These are phyloP conservation scores for Ganoderma boninense DNA, from an alignment of 1,284 basidiomycete species.

Conservation along the genomic window DNA sequence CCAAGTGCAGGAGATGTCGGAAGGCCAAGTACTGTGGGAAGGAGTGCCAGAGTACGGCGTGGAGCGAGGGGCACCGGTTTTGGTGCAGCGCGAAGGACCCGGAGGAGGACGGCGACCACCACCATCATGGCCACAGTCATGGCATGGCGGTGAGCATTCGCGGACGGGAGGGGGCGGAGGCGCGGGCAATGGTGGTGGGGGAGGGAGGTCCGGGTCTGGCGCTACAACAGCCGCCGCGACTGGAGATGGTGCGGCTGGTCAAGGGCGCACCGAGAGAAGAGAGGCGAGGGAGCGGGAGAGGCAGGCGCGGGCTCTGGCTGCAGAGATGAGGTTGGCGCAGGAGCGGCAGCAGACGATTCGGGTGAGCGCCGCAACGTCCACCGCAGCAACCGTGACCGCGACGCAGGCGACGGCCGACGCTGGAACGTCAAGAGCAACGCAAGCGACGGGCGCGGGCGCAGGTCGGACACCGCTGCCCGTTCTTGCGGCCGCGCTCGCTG, in stretches of 20 bases:
- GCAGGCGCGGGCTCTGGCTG: conserved; percentile 29
- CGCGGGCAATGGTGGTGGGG: conserved; percentile 1
- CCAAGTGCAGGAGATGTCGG: conserved; percentile 94
- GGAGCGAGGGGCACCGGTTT: conserved; percentile 96
- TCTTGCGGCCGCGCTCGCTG: conserved; percentile 17
- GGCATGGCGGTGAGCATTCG: conserved; percentile 14
- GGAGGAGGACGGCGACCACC: conserved; percentile 61
- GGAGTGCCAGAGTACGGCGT: conserved; percentile 96
- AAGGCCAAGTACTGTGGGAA: conserved; percentile 99
- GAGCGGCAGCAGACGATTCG: conserved; percentile 13
- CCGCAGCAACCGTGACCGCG: background rate
- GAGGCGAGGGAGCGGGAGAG: conserved; percentile 39
- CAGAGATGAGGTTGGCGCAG: conserved; percentile 22
- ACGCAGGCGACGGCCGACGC: background rate
- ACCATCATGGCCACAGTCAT: conserved; percentile 29
- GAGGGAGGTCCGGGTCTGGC: conserved; percentile 2
- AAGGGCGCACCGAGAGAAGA: conserved; percentile 36
- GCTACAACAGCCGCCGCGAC: background rate
- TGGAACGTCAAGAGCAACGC: background rate
- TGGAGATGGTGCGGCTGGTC: conserved; percentile 16
- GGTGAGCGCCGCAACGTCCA: background rate
- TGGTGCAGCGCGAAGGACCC: conserved; percentile 84
- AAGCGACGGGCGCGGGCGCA: conserved; percentile 1
- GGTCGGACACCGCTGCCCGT: conserved; percentile 15
- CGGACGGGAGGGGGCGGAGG: background rate